Conservation (phyloP, 2,329 filamentous ascomycete species). For the Simplicillium aogashimaense region DNA sequence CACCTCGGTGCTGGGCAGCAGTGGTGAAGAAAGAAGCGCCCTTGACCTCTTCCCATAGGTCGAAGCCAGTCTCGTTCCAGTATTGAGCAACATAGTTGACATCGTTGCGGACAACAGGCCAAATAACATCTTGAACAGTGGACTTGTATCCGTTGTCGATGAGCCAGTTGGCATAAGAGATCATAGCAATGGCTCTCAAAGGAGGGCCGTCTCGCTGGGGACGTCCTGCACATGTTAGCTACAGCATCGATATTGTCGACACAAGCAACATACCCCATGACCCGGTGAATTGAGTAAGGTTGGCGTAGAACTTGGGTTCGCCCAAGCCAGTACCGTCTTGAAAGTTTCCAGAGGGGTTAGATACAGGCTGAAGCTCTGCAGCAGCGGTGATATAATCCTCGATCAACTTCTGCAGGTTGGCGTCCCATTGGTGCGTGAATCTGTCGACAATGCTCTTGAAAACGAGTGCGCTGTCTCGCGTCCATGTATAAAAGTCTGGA, state of each 20-base stretch:
- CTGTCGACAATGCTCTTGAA: slow-evolving; percentile 61
- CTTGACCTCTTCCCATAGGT: slow-evolving; percentile 75
- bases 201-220: slow-evolving; percentile 75
- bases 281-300: slow-evolving; percentile 54
- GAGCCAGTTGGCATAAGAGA: slow-evolving; percentile 64
- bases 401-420: slow-evolving; percentile 47
- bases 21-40: slow-evolving; percentile 75
- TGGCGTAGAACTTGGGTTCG: slow-evolving; percentile 64
- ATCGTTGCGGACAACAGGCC: slow-evolving; percentile 70
- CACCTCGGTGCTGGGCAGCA: slow-evolving; percentile 56
- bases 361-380: slow-evolving; percentile 54
- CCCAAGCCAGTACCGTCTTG: slow-evolving; percentile 46
- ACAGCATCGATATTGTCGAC: not conserved
- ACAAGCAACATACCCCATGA: slow-evolving; percentile 44
- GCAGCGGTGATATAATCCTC: slow-evolving; percentile 60
- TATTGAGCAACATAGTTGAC: slow-evolving; percentile 66
- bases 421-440: slow-evolving; percentile 49
- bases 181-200: slow-evolving; percentile 63
- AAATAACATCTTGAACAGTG: slow-evolving; percentile 46
- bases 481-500: slow-evolving; percentile 71
- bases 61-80: slow-evolving; percentile 58
- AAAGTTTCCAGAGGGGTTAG: slow-evolving; percentile 57
- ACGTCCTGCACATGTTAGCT: slow-evolving; percentile 33
- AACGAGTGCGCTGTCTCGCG: slow-evolving; percentile 60
- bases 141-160: slow-evolving; percentile 53